These are phyloP conservation scores for Rubus parviflorus DNA, from an alignment of 306 rosid genomes.

Conservation along the genomic window DNA sequence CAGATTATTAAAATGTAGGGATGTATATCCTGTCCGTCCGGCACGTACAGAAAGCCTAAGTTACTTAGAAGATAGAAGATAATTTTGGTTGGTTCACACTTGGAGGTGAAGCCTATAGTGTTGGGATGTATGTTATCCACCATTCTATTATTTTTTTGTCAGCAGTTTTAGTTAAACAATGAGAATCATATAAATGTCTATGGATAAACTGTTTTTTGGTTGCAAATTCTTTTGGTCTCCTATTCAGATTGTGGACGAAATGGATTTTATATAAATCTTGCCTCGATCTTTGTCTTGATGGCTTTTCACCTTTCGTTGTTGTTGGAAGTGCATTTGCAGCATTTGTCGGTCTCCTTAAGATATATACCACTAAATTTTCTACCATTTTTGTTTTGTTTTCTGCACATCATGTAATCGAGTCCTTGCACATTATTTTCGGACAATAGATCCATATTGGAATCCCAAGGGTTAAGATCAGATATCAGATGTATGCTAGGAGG, in stretches of 20 bases:
- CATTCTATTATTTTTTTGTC: neutral
- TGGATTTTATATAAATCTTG: neutral
- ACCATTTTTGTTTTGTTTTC: neutral
- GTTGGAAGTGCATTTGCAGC: neutral
- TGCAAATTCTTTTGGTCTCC: conserved; percentile 6
- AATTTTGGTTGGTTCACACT: conserved; percentile 8
- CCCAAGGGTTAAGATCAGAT: neutral
- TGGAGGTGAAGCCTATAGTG: neutral
- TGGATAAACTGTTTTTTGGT: neutral
- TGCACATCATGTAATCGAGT: neutral
- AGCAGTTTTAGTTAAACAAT: conserved; percentile 1
- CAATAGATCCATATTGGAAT: neutral
- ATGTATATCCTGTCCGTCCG: neutral
- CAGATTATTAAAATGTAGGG: conserved; percentile 38
- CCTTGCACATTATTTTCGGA: neutral
- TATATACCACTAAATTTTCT: neutral
- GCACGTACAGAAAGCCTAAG: neutral
- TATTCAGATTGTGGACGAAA: neutral
- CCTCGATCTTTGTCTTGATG: neutral
- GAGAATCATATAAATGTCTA: neutral
- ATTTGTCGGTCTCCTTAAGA: neutral
- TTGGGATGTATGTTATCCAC: neutral
- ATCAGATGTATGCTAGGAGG: neutral
- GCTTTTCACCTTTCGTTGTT: neutral
- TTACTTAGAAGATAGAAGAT: conserved; percentile 4